Evolutionary conservation across 306 rosid genomes (phyloP).

Genomic region (Quercus robur): DNA sequence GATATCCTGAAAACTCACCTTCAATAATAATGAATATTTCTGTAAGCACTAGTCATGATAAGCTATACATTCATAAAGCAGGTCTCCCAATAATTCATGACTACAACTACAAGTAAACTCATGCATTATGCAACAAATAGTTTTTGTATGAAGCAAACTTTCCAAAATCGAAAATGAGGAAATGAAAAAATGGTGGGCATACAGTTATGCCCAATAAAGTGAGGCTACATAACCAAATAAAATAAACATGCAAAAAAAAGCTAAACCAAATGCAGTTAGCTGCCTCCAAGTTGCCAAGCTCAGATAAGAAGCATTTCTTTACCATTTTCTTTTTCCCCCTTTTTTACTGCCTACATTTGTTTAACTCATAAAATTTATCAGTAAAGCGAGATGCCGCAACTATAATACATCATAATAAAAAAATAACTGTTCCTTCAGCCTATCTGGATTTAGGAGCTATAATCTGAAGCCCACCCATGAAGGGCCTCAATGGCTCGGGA

Average conservation of each 20-base stretch:
- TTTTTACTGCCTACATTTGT: background rate
- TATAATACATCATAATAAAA: background rate
- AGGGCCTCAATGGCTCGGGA: conserved; percentile 80
- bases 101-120: background rate
- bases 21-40: background rate
- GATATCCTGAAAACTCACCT: background rate
- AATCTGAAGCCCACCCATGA: conserved; percentile 65
- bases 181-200: too few relatives aligned
- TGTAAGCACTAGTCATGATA: background rate
- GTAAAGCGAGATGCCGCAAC: conserved; percentile 3
- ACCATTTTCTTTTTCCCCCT: background rate
- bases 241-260: too few relatives aligned
- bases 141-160: background rate
- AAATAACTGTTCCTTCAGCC: background rate
- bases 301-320: background rate
- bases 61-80: background rate
- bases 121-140: background rate
- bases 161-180: background rate
- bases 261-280: too few relatives aligned
- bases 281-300: background rate
- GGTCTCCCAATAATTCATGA: background rate
- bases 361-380: background rate
- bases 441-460: conserved; percentile 48
- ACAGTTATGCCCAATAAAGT: too few relatives aligned
- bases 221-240: too few relatives aligned